Evolutionary conservation across 257 asterid genomes (phyloP).

Genomic region (Gentiana straminea): DNA sequence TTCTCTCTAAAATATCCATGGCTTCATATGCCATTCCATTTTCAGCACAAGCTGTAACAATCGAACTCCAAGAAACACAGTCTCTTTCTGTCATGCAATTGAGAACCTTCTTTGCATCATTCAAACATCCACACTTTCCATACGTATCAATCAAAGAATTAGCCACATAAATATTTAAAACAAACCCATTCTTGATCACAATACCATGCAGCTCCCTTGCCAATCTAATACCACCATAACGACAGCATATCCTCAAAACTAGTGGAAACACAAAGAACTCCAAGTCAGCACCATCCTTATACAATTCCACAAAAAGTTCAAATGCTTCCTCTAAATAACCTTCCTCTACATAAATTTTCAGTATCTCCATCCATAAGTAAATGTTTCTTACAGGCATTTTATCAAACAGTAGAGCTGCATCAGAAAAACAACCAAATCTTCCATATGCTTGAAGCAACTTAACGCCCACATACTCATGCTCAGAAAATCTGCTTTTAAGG

Average conservation of each 20-base stretch:
- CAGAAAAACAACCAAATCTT: slow-evolving; percentile 22
- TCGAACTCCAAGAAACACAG: slow-evolving; percentile 67
- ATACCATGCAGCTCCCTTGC: slow-evolving; percentile 66
- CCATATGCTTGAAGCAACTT: slow-evolving; percentile 54
- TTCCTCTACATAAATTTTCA: slow-evolving; percentile 31
- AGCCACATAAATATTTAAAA: slow-evolving; percentile 45
- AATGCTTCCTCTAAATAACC: slow-evolving; percentile 38
- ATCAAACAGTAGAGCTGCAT: slow-evolving; percentile 39
- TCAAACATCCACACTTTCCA: slow-evolving; percentile 54
- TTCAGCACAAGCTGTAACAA: slow-evolving; percentile 51
- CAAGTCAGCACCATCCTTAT: slow-evolving; percentile 41
- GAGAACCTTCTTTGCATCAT: slow-evolving; percentile 41
- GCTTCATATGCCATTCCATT: slow-evolving; percentile 51
- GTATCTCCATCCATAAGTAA: slow-evolving; percentile 43
- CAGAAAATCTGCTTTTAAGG: slow-evolving; percentile 44
- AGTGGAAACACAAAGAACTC: slow-evolving; percentile 63
- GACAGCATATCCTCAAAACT: slow-evolving; percentile 53
- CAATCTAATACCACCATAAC: slow-evolving; percentile 49
- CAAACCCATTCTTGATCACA: slow-evolving; percentile 37
- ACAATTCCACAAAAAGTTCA: slow-evolving; percentile 24
- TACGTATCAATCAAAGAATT: slow-evolving; percentile 76
- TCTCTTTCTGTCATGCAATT: slow-evolving; percentile 33
- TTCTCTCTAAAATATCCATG: slow-evolving; percentile 28
- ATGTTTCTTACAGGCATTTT: slow-evolving; percentile 50
- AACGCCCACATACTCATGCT: slow-evolving; percentile 51